A percentile compares a stretch with the other conserved stretches of the same genome.
phyloP scores from a whole-genome alignment of 306 rosid genomes.

The Corylus avellana region DNA sequence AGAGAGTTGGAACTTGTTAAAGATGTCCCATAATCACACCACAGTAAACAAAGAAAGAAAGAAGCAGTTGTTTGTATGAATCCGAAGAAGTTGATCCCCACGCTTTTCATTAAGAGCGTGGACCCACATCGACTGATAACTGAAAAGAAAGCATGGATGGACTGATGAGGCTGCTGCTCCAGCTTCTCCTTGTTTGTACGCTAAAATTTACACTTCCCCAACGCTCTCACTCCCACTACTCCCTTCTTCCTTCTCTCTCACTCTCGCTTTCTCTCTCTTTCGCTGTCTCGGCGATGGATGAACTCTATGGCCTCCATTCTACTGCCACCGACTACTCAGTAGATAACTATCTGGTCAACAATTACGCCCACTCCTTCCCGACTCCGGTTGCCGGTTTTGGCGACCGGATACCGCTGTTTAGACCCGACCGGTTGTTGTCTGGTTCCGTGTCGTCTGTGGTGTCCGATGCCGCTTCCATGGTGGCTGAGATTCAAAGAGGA shows the following conservation, averaged over 20 bases:
- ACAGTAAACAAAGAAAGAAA: no score
- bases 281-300: constrained; percentile 37
- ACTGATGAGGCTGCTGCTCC: not conserved
- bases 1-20: no score
- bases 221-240: not conserved
- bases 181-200: constrained; percentile 37
- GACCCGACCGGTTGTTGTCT: constrained; percentile 30
- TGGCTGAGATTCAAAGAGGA: constrained; percentile 24
- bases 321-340: constrained; percentile 23
- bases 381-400: constrained; percentile 9
- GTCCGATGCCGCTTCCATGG: constrained; percentile 34
- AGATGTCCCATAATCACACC: no score
- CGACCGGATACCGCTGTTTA: constrained; percentile 25
- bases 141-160: constrained; percentile 10
- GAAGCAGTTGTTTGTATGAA: no score
- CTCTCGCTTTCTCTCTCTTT: no score
- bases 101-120: not conserved
- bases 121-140: not conserved
- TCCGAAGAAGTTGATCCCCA: not conserved
- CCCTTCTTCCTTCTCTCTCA: not conserved
- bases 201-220: constrained; percentile 37
- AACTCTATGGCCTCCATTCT: constrained; percentile 33
- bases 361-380: constrained; percentile 13
- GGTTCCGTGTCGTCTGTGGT: constrained; percentile 34
- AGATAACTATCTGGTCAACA: not conserved